Conservation (phyloP, 352 stramenopile genomes). For the Globisporangium perplexum region DNA sequence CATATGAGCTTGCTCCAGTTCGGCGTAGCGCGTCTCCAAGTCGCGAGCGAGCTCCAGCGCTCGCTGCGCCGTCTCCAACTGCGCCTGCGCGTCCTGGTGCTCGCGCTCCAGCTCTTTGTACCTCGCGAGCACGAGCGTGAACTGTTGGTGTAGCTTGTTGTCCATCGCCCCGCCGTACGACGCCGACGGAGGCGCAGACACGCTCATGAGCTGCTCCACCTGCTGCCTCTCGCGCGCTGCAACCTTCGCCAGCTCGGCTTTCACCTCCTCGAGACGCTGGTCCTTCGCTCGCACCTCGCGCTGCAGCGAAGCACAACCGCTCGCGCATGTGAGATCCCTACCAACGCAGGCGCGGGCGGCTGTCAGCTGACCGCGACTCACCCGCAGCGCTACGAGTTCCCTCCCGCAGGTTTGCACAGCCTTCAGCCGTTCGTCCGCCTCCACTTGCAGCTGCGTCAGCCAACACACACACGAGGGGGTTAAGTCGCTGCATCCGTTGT, state of each 20-base stretch:
- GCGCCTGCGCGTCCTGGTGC: slow-evolving; percentile 24
- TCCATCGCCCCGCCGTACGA: slow-evolving; percentile 13
- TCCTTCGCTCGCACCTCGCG: slow-evolving; percentile 45
- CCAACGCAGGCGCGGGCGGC: background rate
- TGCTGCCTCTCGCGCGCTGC: slow-evolving; percentile 37
- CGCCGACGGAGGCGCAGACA: slow-evolving; percentile 1
- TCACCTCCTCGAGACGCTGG: slow-evolving; percentile 29
- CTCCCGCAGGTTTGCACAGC: slow-evolving; percentile 56
- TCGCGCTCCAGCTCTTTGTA: slow-evolving; percentile 59
- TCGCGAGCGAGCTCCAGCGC: slow-evolving; percentile 23
- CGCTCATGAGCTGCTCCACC: slow-evolving; percentile 21
- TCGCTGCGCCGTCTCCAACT: slow-evolving; percentile 28
- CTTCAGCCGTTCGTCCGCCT: slow-evolving; percentile 42
- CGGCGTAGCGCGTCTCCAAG: slow-evolving; percentile 38
- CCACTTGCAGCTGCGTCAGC: slow-evolving; percentile 42
- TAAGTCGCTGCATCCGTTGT: background rate
- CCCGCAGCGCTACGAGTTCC: slow-evolving; percentile 53
- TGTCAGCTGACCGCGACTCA: slow-evolving; percentile 13
- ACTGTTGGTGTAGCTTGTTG: slow-evolving; percentile 27
- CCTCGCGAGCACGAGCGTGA: slow-evolving; percentile 49
- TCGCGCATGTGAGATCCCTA: background rate
- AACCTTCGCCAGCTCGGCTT: slow-evolving; percentile 19
- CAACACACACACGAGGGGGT: slow-evolving; percentile 8
- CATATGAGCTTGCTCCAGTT: slow-evolving; percentile 71
- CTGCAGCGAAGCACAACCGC: slow-evolving; percentile 16